Percentiles rank a stretch among this genome's conserved stretches.
Evolutionary conservation across 2,329 filamentous ascomycete genomes (phyloP).

Genomic region (Aspergillus sp.): DNA sequence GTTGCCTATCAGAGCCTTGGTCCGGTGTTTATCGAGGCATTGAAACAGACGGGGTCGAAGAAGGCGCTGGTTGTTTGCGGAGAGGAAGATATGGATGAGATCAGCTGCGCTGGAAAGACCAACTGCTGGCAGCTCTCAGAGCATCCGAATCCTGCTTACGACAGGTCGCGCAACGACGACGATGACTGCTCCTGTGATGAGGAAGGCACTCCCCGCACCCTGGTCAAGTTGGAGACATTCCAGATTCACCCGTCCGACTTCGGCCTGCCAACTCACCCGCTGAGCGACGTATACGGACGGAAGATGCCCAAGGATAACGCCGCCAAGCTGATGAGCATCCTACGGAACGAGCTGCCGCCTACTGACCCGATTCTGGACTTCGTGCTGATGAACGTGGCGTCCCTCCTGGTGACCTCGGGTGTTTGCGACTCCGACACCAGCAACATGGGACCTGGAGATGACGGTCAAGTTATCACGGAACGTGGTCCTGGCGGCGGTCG

Average conservation of each 20-base stretch:
- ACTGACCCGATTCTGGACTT: conserved; percentile 87
- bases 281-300: conserved; percentile 70
- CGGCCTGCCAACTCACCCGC: conserved; percentile 63
- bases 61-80: conserved; percentile 91
- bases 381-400: conserved; percentile 86
- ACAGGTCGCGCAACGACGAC: conserved; percentile 22
- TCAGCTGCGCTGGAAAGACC: conserved; percentile 81
- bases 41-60: conserved; percentile 62
- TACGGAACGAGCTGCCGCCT: conserved; percentile 61
- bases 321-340: conserved; percentile 65
- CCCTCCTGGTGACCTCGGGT: conserved; percentile 74
- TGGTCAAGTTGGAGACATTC: conserved; percentile 64
- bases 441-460: conserved; percentile 68
- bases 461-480: conserved; percentile 70
- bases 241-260: conserved; percentile 75
- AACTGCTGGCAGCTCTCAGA: conserved; percentile 75
- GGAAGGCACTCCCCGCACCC: conserved; percentile 29
- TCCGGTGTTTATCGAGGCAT: conserved; percentile 76
- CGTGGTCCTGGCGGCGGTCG: conserved; percentile 73
- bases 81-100: conserved; percentile 88
- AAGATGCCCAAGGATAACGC: conserved; percentile 84
- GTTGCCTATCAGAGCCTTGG: conserved; percentile 83
- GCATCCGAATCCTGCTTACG: conserved; percentile 37
- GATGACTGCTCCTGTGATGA: conserved; percentile 35
- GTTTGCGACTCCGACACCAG: conserved; percentile 76